Evolutionary conservation across 352 stramenopile genomes (phyloP).

Genomic region (Phytopythium boreale): DNA sequence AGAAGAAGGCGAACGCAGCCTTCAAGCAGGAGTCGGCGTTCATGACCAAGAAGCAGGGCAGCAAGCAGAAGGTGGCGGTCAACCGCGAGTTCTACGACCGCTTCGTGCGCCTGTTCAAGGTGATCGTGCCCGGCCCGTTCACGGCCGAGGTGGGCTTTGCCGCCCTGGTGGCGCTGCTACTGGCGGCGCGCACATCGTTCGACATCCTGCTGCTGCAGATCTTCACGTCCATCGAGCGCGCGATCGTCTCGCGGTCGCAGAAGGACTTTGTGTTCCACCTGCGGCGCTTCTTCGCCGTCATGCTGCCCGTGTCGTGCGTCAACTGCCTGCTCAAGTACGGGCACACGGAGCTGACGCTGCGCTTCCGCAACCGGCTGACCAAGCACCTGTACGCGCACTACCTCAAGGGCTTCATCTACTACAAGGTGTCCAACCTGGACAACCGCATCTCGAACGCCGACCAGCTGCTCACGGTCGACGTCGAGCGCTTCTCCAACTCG

Average conservation of each 20-base stretch:
- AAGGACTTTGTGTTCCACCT: conserved; percentile 63
- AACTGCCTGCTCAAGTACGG: conserved; percentile 84
- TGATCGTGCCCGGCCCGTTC: conserved; percentile 67
- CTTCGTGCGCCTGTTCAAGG: conserved; percentile 67
- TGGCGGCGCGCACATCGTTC: conserved; percentile 70
- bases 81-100: conserved; percentile 65
- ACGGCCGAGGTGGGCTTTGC: conserved; percentile 71
- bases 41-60: conserved; percentile 73
- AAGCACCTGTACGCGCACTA: conserved; percentile 82
- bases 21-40: conserved; percentile 60
- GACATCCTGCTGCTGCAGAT: conserved; percentile 78
- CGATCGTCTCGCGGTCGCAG: conserved; percentile 73
- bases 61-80: conserved; percentile 60
- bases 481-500: conserved; percentile 80
- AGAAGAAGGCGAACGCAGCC: conserved; percentile 44
- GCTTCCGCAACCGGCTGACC: conserved; percentile 82
- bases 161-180: conserved; percentile 51
- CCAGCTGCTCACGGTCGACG: conserved; percentile 84
- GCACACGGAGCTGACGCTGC: conserved; percentile 74
- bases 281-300: conserved; percentile 71
- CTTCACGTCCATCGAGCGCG: conserved; percentile 69
- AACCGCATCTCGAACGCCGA: conserved; percentile 87
- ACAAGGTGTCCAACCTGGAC: conserved; percentile 90
- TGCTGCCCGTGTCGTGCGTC: conserved; percentile 76
- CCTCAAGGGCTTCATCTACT: conserved; percentile 87